These are phyloP conservation scores for Cryptosporidium sp. DNA, from an alignment of 169 alveolate species.

Conservation along the genomic window DNA sequence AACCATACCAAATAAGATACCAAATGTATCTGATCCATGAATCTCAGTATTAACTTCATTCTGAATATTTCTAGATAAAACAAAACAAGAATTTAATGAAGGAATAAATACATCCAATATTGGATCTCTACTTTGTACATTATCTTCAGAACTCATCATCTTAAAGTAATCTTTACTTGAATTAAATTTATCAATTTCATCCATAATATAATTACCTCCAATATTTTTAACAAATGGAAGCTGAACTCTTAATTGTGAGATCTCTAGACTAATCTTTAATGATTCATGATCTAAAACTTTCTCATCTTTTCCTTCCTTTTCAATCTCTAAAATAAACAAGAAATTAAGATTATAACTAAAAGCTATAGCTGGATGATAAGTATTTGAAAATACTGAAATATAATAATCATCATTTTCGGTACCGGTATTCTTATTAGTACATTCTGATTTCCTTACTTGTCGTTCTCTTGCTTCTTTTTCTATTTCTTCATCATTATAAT, in stretches of 20 bases:
- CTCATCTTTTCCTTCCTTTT: not conserved
- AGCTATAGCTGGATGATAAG: slow-evolving; percentile 60
- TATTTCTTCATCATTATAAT: not conserved
- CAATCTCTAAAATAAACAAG: not conserved
- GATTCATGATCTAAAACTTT: slow-evolving; percentile 6
- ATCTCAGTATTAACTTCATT: not conserved
- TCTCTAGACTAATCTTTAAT: slow-evolving; percentile 16
- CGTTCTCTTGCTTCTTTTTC: not conserved
- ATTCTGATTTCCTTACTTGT: not conserved
- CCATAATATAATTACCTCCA: slow-evolving; percentile 43
- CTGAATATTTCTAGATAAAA: slow-evolving; percentile 5
- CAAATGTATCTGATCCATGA: not conserved
- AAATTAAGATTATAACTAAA: slow-evolving; percentile 30
- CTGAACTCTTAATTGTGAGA: slow-evolving; percentile 58
- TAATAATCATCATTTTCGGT: not conserved
- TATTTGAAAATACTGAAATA: slow-evolving; percentile 18
- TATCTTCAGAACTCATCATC: slow-evolving; percentile 6
- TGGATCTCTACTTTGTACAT: slow-evolving; percentile 6
- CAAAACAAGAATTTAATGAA: slow-evolving; percentile 37
- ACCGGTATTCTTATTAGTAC: not conserved
- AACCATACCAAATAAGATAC: slow-evolving; percentile 46
- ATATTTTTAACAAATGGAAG: slow-evolving; percentile 48
- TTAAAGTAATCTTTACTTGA: not conserved
- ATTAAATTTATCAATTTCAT: not conserved
- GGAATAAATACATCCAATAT: slow-evolving; percentile 64